Conservation (phyloP, 2,329 filamentous ascomycete genomes). For the Macroventuria anomochaeta region DNA sequence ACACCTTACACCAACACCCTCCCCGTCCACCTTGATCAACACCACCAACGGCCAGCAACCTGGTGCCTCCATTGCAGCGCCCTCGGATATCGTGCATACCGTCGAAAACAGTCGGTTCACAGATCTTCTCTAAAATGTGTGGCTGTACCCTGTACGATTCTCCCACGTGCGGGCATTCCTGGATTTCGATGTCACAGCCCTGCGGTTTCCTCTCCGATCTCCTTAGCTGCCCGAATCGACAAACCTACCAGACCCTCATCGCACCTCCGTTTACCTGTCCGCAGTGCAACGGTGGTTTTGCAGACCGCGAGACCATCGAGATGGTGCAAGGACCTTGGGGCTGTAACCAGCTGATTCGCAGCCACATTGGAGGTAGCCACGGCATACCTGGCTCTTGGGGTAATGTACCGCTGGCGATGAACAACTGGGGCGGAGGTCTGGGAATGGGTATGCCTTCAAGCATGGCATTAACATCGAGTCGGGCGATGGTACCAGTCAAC, state of each 20-base stretch:
- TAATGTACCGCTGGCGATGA: slow-evolving; percentile 21
- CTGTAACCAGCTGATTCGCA: slow-evolving; percentile 41
- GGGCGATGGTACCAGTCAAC: slow-evolving; percentile 21
- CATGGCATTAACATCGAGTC: slow-evolving; percentile 2
- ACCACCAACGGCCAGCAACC: neutral
- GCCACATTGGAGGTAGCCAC: slow-evolving; percentile 34
- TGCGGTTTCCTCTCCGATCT: slow-evolving; percentile 53
- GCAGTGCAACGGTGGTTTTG: slow-evolving; percentile 37
- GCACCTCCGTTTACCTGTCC: slow-evolving; percentile 39
- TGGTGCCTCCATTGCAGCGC: neutral
- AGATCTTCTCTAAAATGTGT: slow-evolving; percentile 52
- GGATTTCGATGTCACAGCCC: slow-evolving; percentile 55
- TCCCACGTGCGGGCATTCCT: slow-evolving; percentile 55
- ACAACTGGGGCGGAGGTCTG: slow-evolving; percentile 14
- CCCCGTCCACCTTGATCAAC: neutral
- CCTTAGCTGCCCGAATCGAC: slow-evolving; percentile 50
- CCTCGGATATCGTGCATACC: neutral
- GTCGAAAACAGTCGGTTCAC: too few species aligned
- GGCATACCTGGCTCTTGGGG: slow-evolving; percentile 38
- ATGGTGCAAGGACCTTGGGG: slow-evolving; percentile 44
- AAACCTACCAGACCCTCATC: slow-evolving; percentile 35
- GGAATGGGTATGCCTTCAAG: slow-evolving; percentile 9
- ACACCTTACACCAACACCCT: neutral
- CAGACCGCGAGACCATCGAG: slow-evolving; percentile 38
- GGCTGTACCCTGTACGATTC: slow-evolving; percentile 54